These are phyloP conservation scores for Tetrahymena borealis DNA, from an alignment of 73 alveolate species.

Conservation along the genomic window DNA sequence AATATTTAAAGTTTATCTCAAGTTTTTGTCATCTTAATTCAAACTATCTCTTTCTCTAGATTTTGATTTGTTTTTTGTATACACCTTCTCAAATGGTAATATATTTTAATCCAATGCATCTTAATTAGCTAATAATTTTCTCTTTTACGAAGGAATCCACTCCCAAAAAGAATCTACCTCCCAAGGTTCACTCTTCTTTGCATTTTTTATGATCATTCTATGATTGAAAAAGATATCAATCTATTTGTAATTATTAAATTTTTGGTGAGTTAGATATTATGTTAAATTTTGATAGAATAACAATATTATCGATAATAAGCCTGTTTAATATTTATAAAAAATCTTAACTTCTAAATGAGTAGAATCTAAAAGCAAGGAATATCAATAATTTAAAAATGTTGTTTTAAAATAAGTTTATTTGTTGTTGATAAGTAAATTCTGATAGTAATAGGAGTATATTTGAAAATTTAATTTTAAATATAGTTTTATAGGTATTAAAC, in stretches of 20 bases:
- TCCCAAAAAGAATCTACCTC: not conserved
- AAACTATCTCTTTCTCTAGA: not conserved
- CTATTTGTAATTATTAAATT: not conserved
- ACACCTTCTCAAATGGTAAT: not conserved
- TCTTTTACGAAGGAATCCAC: not conserved
- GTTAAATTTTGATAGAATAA: no score
- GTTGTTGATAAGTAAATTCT: no score
- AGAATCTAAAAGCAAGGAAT: no score
- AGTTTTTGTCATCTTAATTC: not conserved
- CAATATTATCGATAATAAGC: no score
- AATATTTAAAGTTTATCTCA: not conserved
- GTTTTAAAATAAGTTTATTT: no score
- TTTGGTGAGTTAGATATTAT: no score
- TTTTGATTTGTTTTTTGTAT: not conserved
- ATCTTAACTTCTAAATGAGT: no score
- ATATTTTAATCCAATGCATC: not conserved
- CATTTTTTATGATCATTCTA: not conserved
- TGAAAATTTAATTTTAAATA: no score
- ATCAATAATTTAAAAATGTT: no score
- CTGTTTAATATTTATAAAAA: no score
- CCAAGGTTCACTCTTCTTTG: not conserved
- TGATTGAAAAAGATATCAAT: not conserved
- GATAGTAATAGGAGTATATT: no score
- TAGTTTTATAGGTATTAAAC: no score
- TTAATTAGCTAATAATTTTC: not conserved